Base-by-base conservation (phyloP, 2,329 filamentous ascomycete species). In the Blastomyces percursus region DNA sequence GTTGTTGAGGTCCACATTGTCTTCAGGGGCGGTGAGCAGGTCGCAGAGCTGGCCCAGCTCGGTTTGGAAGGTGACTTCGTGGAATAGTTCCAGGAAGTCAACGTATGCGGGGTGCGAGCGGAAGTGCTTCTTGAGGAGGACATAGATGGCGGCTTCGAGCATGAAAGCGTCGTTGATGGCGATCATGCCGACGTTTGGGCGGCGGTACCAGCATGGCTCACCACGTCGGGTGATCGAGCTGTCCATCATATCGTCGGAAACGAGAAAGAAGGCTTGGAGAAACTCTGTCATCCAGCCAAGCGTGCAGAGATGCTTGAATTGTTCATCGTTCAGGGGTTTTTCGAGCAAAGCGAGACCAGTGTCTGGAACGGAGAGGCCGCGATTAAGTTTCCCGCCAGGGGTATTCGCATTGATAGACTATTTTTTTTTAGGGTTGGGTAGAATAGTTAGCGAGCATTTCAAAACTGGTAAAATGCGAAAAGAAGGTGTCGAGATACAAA, bases 221-320 rank as follows among this genome's bases (percentile, higher is more conserved):
- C 93, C 92, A 69, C 94, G 91, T 65, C 94, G 91, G 62, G 94
- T 99, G 77, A 96, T 94, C 76, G 89, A 95, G 71, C 84, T 79
- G 80, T 99, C 94, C 94, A 99, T 99, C 72, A 99, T 96, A 77
- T 99, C 94, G 79, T 99, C 94, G 54, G 90, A 91, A 67, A 99
- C 94, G 64, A 99, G 86, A 85, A 99, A 97, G 83, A 96, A 97
- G 68, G 94, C 93, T 80, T 99, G 94, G 42, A 99, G 88, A 59
- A 99, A 86, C 83, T 99, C 94, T 66, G 95, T 96, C 84, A 96
- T 86, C 94, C 94, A 99, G 73, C 94, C 94, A 21, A 99, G 84
- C 21, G 90, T 88, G 54, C 91, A 90, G 57, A 93, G 82, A 69
- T 90, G 82, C 81, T 95, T 94, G 82, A 92, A 96, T 78, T 97